Evolutionary conservation across 495 filamentous ascomycete species (phyloP).

Genomic region (Annulohypoxylon maeteangense): DNA sequence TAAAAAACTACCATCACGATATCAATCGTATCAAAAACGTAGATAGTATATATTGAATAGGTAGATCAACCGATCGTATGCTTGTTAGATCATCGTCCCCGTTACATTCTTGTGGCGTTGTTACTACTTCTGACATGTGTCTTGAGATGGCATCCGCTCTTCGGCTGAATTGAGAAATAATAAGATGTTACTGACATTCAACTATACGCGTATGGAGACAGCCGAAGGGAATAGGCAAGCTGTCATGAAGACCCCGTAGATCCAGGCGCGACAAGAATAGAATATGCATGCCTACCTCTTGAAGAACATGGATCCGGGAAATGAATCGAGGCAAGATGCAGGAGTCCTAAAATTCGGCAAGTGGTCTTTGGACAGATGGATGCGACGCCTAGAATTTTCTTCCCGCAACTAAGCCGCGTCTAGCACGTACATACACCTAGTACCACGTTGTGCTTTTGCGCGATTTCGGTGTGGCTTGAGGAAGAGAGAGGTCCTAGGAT

Average conservation of each 20-base stretch:
- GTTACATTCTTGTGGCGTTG: not conserved
- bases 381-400: not conserved
- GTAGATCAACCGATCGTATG: not conserved
- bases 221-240: not conserved
- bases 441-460: constrained; percentile 10
- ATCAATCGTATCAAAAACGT: not conserved
- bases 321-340: constrained; percentile 7
- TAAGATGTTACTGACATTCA: not conserved
- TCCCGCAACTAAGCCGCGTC: constrained; percentile 1
- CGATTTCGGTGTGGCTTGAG: constrained; percentile 36
- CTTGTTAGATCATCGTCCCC: not conserved
- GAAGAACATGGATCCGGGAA: constrained; percentile 3
- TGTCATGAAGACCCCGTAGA: not conserved
- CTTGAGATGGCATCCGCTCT: not conserved
- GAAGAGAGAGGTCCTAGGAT: constrained; percentile 12
- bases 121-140: not conserved
- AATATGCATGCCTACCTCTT: not conserved
- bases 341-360: not conserved
- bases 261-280: not conserved
- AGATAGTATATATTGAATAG: not conserved
- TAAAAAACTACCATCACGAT: not conserved
- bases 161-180: constrained; percentile 1
- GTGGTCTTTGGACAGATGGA: not conserved
- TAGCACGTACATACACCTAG: not conserved
- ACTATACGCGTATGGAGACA: not conserved